Evolutionary conservation across 2,329 filamentous ascomycete genomes (phyloP).

Genomic region (Lanzia echinophila): DNA sequence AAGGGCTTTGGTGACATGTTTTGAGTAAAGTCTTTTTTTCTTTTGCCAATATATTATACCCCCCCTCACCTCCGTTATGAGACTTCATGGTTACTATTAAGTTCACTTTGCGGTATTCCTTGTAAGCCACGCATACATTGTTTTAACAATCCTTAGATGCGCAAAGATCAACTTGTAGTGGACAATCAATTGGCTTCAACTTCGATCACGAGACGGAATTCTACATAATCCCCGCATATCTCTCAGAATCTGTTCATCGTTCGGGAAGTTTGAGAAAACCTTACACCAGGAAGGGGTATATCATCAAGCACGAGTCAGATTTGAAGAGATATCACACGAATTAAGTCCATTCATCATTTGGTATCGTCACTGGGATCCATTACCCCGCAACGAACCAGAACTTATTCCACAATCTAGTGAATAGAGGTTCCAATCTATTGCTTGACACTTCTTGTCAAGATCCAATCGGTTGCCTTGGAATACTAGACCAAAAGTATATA

Average conservation of each 20-base stretch:
- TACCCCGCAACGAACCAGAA: conserved; percentile 21
- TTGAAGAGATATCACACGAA: conserved; percentile 2
- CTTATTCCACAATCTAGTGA: conserved; percentile 3
- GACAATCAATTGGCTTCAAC: conserved; percentile 1
- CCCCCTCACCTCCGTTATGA: too few relatives aligned
- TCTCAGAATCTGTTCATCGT: background rate
- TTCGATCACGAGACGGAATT: conserved; percentile 7
- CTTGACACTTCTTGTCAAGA: background rate
- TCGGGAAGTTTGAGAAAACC: background rate
- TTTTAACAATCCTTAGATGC: background rate
- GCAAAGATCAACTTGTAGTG: conserved; percentile 6
- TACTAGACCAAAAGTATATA: background rate
- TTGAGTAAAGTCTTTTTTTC: too few relatives aligned
- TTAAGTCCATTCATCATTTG: conserved; percentile 1
- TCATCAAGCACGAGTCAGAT: conserved; percentile 18
- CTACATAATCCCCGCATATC: background rate
- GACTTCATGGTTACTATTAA: too few relatives aligned
- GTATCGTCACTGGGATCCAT: conserved; percentile 2
- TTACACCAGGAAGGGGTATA: conserved; percentile 1
- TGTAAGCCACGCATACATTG: background rate
- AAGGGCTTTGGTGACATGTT: too few relatives aligned
- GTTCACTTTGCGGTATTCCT: background rate
- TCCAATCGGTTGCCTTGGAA: conserved; percentile 1
- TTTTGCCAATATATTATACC: too few relatives aligned
- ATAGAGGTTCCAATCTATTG: background rate